Base-by-base conservation (phyloP, 192 early-diverging fungal genomes). In the Pilaira anomala region DNA sequence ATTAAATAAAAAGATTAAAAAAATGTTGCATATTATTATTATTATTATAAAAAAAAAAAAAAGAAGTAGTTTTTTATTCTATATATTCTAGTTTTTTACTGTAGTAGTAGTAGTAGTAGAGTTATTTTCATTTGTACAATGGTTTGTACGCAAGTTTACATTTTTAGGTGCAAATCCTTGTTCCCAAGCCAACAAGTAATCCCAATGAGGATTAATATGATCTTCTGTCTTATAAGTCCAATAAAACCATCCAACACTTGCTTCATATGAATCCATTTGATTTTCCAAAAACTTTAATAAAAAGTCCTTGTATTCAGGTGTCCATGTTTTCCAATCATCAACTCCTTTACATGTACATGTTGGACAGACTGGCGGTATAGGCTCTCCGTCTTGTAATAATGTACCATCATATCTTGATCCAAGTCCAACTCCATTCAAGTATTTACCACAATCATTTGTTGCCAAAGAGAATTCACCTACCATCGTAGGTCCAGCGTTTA, bases 191-290 rank as follows among this genome's bases (percentile, higher is more conserved):
- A 85, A 68, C 21, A 87, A 67, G 50, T 87, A 89, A 25, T 86
- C 81, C 88, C 88, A 89, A 52, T 85, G 80, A n/a, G 88, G 88
- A 22, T 85, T 84, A 28, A 65, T 40, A 59, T 76, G 74, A 25
- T 75, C 53, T 42, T 89, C 86, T 1, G 88, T 85, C 49, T 84
- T 85, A 67, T 86, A 89, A 68, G 84, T 87, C 88, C 88, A 89
- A 46, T 77, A 87, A 61, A 85, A 85, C 86, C 88, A 89, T 0
- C 86, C 88, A 25, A 74, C 62, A 3, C 80, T 66, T 18, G 55
- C 16, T 54, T 88, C 85, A 64, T 83, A 90, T 0, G 88, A 73
- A 67, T 86, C 82, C 62, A 87, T 48, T 48, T 90, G 88, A 0
- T 80, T 77, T 46, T 73, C 68, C 33, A 82, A 78, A 63, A 85